Evolutionary conservation across 2,329 filamentous ascomycete genomes (phyloP), one percentile per base, ranked within the genome.

Genomic region (Botrytis cinerea): DNA sequence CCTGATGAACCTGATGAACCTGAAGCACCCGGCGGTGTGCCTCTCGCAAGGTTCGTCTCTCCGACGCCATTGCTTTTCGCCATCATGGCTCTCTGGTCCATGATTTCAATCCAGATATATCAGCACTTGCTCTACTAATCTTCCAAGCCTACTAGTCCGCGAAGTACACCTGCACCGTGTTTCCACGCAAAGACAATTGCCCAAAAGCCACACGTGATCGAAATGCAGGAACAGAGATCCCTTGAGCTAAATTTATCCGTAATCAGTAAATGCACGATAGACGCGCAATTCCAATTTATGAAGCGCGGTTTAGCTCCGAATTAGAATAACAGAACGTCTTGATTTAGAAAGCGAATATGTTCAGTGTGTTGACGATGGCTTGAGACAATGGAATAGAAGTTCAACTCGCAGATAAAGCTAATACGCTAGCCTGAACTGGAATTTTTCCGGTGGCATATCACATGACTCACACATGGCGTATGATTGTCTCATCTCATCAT

Each of bases 321-420:
- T 16, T 20, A 9, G 14, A 40, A 62, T 2, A 20, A 43, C 14
- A 57, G n/a, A 62, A 18, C 22, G 7, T 62, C 38, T n/a, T 25
- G 35, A 10, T n/a, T 18, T n/a, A n/a, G 25, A 40, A 40, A 40
- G 22, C 35, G 8, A 18, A 18, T 18, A 57, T 57, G 51, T 57
- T n/a, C 25, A 35, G 38, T 62, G 35, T n/a, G 7, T 40, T n/a
- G 35, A 62, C 40, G 14, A 14, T 54, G 61, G 25, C 60, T 45
- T 63, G 61, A 18, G 40, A 64, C 40, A 64, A 64, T 64, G n/a
- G 28, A 64, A 63, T 45, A 14, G 38, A 43, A 32, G n/a, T 16
- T 46, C 62, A 46, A 28, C 62, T 35, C 62, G 62, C 20, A 35
- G 62, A 66, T 48, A 66, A 46, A 28, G 40, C 40, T 12, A 12